Evolutionary conservation across 2,329 filamentous ascomycete species (phyloP).

Genomic region (Fusarium sarcochroum): DNA sequence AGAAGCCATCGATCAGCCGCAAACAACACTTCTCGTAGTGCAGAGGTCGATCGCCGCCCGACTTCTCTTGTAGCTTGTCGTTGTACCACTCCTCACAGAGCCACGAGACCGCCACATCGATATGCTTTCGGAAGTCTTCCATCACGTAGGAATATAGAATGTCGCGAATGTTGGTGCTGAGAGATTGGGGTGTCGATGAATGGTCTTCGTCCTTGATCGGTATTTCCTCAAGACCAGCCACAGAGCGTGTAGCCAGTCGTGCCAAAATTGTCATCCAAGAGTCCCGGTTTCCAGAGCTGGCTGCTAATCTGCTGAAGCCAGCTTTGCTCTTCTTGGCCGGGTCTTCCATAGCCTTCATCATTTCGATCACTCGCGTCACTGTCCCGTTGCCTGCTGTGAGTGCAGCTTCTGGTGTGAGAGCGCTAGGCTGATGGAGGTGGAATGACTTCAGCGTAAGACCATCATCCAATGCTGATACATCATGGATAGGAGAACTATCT

Average conservation of each 20-base stretch:
- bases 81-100: slow-evolving; percentile 99
- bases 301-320: slow-evolving; percentile 87
- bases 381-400: slow-evolving; percentile 81
- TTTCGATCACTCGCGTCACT: slow-evolving; percentile 82
- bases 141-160: slow-evolving; percentile 87
- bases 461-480: slow-evolving; percentile 51
- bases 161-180: slow-evolving; percentile 82
- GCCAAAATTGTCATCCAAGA: slow-evolving; percentile 92
- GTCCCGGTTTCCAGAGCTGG: slow-evolving; percentile 86
- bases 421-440: slow-evolving; percentile 81
- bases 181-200: slow-evolving; percentile 56
- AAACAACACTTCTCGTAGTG: slow-evolving; percentile 86
- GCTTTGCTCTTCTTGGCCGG: slow-evolving; percentile 73
- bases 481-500: slow-evolving; percentile 74
- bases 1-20: slow-evolving; percentile 87
- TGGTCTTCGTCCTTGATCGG: slow-evolving; percentile 70
- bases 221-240: slow-evolving; percentile 75
- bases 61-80: slow-evolving; percentile 70
- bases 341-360: slow-evolving; percentile 81
- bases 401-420: slow-evolving; percentile 78
- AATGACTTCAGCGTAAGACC: slow-evolving; percentile 82
- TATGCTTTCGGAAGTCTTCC: slow-evolving; percentile 90
- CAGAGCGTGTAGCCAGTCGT: slow-evolving; percentile 84
- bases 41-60: slow-evolving; percentile 63
- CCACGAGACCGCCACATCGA: slow-evolving; percentile 93